These are phyloP conservation scores for Acanthamoeba royreba DNA, from an alignment of 208 protist species.

Conservation along the genomic window DNA sequence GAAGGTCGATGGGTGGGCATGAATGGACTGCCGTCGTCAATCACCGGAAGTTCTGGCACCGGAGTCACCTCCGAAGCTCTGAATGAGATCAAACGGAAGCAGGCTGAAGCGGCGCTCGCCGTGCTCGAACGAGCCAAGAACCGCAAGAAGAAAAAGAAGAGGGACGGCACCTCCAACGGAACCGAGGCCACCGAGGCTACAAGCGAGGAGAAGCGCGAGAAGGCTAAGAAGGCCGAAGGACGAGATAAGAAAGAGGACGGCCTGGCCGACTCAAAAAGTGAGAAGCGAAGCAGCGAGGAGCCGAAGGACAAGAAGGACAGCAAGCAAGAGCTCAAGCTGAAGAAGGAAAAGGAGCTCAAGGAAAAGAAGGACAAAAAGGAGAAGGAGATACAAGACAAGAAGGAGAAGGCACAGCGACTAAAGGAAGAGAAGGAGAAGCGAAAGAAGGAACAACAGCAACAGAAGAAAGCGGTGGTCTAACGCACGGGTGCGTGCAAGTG, in stretches of 20 bases:
- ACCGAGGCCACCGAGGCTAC: not conserved
- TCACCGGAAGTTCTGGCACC: too few relatives aligned
- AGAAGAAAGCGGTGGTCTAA: not conserved
- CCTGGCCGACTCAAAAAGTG: not conserved
- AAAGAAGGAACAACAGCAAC: not conserved
- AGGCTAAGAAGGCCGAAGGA: not conserved
- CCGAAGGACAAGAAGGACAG: not conserved
- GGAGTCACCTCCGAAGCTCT: not conserved
- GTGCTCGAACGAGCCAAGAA: not conserved
- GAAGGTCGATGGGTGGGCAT: too few relatives aligned
- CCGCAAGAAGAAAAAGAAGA: slow-evolving; percentile 1
- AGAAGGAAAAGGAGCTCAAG: not conserved
- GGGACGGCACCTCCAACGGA: not conserved
- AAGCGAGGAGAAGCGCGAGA: not conserved
- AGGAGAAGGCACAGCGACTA: not conserved
- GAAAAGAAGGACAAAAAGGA: not conserved
- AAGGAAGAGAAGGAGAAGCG: not conserved
- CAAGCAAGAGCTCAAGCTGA: not conserved
- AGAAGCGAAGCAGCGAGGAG: not conserved
- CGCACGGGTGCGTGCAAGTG: too few relatives aligned
- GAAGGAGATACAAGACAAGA: not conserved
- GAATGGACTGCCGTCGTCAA: too few relatives aligned
- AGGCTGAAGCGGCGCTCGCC: not conserved
- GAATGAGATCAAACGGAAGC: not conserved
- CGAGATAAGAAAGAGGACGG: not conserved